Conservation (phyloP, 208 protist species). For the Crithidia sp. region DNA sequence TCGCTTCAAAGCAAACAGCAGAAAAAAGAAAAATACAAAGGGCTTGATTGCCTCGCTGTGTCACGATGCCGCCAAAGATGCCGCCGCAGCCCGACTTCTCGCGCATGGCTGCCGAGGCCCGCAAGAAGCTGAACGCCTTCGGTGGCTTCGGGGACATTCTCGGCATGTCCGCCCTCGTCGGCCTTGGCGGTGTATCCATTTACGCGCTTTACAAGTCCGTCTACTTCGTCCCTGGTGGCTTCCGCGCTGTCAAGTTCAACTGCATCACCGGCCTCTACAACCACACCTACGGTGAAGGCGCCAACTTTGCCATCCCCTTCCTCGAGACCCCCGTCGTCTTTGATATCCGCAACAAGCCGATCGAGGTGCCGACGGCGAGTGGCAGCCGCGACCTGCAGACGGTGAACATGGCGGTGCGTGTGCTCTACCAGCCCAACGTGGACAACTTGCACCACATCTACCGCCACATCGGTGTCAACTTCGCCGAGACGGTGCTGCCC, state of each 20-base stretch:
- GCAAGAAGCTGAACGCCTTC: slow-evolving; percentile 60
- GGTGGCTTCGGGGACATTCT: slow-evolving; percentile 77
- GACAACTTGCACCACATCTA: slow-evolving; percentile 95
- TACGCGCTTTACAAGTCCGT: slow-evolving; percentile 89
- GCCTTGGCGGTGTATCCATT: slow-evolving; percentile 50
- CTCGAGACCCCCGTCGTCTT: slow-evolving; percentile 97
- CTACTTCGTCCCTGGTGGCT: slow-evolving; percentile 97
- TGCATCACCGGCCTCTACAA: slow-evolving; percentile 94
- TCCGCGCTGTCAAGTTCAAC: slow-evolving; percentile 98
- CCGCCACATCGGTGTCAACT: slow-evolving; percentile 95
- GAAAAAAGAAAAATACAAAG: no score
- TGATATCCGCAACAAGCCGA: slow-evolving; percentile 95
- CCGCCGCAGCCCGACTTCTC: slow-evolving; percentile 84
- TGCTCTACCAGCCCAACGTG: slow-evolving; percentile 96
- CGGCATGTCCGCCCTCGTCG: slow-evolving; percentile 59
- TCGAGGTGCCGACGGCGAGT: slow-evolving; percentile 88
- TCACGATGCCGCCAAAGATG: slow-evolving; percentile 53
- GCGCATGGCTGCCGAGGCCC: slow-evolving; percentile 63
- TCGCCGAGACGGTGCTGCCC: slow-evolving; percentile 98
- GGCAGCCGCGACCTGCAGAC: slow-evolving; percentile 97
- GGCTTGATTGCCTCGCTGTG: no score
- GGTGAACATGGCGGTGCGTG: slow-evolving; percentile 98
- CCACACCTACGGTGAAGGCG: slow-evolving; percentile 94
- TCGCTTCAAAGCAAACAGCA: no score
- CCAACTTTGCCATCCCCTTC: slow-evolving; percentile 96